phyloP scores from a whole-genome alignment of 768 basidiomycete species.

The Tulasnella sp. region DNA sequence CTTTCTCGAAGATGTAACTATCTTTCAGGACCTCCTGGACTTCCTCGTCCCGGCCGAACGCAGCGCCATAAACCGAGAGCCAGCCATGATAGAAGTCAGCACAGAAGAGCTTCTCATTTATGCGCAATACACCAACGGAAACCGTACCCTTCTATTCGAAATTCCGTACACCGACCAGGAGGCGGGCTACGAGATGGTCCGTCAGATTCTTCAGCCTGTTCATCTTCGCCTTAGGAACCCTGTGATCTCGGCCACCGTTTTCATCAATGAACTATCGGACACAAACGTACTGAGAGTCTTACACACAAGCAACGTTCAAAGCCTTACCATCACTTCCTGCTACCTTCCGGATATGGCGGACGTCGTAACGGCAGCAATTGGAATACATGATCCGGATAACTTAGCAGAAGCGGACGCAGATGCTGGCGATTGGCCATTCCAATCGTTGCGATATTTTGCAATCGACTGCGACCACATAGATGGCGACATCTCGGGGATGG shows the following conservation, averaged over 20 bases:
- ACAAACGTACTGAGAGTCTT: not conserved
- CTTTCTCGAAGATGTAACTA: not conserved
- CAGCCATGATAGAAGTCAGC: not conserved
- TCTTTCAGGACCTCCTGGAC: not conserved
- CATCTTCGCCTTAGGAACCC: not conserved
- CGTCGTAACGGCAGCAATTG: not conserved
- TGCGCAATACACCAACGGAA: not conserved
- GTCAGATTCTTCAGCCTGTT: not conserved
- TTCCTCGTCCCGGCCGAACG: not conserved
- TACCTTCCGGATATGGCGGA: not conserved
- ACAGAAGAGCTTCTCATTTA: not conserved
- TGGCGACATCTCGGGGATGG: not conserved
- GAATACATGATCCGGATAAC: not conserved
- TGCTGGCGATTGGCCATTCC: not conserved
- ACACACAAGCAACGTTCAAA: not conserved
- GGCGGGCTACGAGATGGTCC: not conserved
- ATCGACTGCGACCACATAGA: not conserved
- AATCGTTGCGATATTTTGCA: not conserved
- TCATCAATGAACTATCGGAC: not conserved
- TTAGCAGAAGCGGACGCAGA: not conserved
- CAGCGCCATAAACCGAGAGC: not conserved
- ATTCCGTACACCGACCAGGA: not conserved
- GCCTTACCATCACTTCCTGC: not conserved
- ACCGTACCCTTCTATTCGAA: not conserved
- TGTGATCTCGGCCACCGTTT: not conserved